Percentiles rank a stretch among this genome's conserved stretches.
Evolutionary conservation across 2,329 filamentous ascomycete genomes (phyloP).

Genomic region (Sarocladium kiliense): DNA sequence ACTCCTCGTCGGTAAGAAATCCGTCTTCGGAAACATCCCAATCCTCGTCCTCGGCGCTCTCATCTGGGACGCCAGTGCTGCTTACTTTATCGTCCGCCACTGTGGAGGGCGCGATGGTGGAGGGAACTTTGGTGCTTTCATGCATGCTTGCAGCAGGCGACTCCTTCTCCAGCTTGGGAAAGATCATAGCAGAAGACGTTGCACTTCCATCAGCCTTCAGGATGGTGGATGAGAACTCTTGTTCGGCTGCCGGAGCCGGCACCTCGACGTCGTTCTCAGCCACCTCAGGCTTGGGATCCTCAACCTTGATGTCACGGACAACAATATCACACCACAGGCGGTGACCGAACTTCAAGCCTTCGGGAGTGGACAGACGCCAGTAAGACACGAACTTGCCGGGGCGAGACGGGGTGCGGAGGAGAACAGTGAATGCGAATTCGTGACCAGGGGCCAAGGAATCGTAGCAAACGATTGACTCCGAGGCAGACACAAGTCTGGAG

Average conservation of each 20-base stretch:
- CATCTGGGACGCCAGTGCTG: constrained; percentile 36
- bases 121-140: constrained; percentile 37
- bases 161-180: constrained; percentile 94
- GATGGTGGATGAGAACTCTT: too few species aligned
- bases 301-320: constrained; percentile 46
- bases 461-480: constrained; percentile 74
- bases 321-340: constrained; percentile 91
- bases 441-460: constrained; percentile 66
- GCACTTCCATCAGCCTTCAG: constrained; percentile 6
- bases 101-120: constrained; percentile 42
- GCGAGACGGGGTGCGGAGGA: constrained; percentile 74
- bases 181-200: constrained; percentile 74
- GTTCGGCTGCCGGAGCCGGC: background rate
- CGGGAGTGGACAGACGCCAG: constrained; percentile 84
- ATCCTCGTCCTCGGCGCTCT: constrained; percentile 52
- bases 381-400: constrained; percentile 84
- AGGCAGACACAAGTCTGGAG: constrained; percentile 69
- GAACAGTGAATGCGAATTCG: constrained; percentile 74
- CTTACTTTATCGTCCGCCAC: constrained; percentile 27
- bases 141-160: constrained; percentile 79
- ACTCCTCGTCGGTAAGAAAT: constrained; percentile 96
- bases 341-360: constrained; percentile 82
- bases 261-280: background rate
- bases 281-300: constrained; percentile 21
- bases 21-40: constrained; percentile 63